Evolutionary conservation across 2,329 filamentous ascomycete species (phyloP).

Genomic region (Microcyclosporella mali): DNA sequence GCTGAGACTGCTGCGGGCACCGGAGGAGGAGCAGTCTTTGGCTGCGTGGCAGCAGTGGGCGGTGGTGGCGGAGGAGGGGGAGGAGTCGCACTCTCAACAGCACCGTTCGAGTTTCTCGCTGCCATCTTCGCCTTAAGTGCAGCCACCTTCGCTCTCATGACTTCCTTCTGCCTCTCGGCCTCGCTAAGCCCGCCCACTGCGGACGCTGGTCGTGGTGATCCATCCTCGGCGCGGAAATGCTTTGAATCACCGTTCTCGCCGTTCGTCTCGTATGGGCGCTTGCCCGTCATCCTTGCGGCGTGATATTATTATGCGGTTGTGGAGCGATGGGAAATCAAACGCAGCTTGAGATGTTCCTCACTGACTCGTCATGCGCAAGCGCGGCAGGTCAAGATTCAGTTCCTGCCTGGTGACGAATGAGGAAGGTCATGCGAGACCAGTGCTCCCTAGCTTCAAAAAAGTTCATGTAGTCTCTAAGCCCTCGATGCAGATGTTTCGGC

Average conservation of each 20-base stretch:
- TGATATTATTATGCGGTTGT: not conserved
- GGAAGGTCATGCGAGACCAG: too few species aligned
- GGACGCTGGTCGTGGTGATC: conserved; percentile 29
- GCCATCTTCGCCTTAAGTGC: conserved; percentile 32
- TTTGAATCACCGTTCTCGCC: conserved; percentile 37
- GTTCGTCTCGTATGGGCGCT: conserved; percentile 37
- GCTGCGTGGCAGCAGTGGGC: conserved; percentile 5
- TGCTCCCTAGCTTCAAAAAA: too few species aligned
- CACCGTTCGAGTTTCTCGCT: conserved; percentile 19
- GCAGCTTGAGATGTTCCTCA: too few species aligned
- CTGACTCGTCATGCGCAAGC: too few species aligned
- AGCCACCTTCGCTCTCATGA: conserved; percentile 30
- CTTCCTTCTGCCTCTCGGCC: conserved; percentile 29
- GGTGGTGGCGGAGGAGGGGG: conserved; percentile 15
- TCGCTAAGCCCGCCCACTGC: conserved; percentile 18
- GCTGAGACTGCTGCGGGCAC: conserved; percentile 11
- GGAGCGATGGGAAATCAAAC: too few species aligned
- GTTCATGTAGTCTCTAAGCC: too few species aligned
- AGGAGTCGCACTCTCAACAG: conserved; percentile 6
- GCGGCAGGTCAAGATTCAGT: too few species aligned
- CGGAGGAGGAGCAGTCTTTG: conserved; percentile 8
- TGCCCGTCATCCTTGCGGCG: conserved; percentile 30
- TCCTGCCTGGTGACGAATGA: too few species aligned
- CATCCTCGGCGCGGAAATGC: conserved; percentile 34
- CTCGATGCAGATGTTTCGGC: too few species aligned